Conservation (phyloP, 768 basidiomycete genomes). For the Rubroboletus pulcherrimus region DNA sequence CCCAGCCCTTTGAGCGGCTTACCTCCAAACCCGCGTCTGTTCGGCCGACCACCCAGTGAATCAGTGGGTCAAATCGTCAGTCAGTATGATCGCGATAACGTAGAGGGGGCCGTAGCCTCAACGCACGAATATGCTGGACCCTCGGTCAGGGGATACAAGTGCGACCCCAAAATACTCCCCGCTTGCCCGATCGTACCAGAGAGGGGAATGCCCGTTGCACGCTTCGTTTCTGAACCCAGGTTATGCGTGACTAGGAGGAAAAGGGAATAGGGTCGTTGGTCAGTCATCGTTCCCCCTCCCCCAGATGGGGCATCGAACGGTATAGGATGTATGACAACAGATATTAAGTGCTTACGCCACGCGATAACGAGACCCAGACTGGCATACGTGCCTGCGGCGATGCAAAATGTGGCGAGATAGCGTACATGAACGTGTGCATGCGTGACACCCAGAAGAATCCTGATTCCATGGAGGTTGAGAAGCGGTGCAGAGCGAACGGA, state of each 20-base stretch:
- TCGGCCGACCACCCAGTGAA: background rate
- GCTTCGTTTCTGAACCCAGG: conserved; percentile 44
- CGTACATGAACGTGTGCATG: conserved; percentile 33
- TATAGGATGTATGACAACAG: background rate
- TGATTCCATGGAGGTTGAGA: conserved; percentile 1
- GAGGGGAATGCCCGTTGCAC: conserved; percentile 40
- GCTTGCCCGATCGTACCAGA: conserved; percentile 41
- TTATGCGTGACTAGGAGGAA: conserved; percentile 36
- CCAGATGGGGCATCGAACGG: background rate
- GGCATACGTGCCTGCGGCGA: conserved; percentile 44
- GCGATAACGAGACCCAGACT: conserved; percentile 43
- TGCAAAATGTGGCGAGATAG: conserved; percentile 45
- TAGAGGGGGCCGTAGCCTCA: background rate
- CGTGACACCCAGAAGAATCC: conserved; percentile 34
- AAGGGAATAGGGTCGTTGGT: background rate
- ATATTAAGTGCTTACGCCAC: conserved; percentile 38
- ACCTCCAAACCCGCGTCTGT: conserved; percentile 22
- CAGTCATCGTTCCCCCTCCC: background rate
- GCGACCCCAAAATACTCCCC: conserved; percentile 39
- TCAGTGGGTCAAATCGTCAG: background rate
- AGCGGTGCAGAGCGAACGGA: background rate
- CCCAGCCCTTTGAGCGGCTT: background rate
- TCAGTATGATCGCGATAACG: background rate
- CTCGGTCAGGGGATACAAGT: conserved; percentile 39
- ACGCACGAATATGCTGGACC: conserved; percentile 38